Evolutionary conservation across 2,329 filamentous ascomycete genomes (phyloP).

Genomic region (Phialocephala subalpina): DNA sequence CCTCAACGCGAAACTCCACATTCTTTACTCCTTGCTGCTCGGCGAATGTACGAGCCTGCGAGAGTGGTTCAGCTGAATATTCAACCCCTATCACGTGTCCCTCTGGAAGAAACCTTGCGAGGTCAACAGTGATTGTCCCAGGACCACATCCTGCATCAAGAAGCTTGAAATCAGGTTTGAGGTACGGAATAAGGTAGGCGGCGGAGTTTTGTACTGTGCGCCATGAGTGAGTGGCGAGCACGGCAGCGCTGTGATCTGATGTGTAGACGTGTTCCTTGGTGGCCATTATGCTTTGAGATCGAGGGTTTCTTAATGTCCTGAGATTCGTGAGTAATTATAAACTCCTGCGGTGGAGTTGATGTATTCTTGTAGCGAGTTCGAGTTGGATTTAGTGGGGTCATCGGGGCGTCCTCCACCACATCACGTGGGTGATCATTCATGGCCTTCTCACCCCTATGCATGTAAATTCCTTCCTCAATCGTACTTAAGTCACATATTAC

Average conservation of each 20-base stretch:
- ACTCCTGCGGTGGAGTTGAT: too few species aligned
- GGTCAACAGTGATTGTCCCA: conserved; percentile 50
- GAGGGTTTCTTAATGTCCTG: too few species aligned
- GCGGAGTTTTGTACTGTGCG: conserved; percentile 55
- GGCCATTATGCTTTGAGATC: background rate
- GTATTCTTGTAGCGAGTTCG: background rate
- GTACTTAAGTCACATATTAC: too few species aligned
- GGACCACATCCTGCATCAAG: conserved; percentile 58
- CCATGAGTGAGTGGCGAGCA: conserved; percentile 9
- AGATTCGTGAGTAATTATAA: too few species aligned
- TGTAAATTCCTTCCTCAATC: too few species aligned
- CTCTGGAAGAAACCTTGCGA: conserved; percentile 46
- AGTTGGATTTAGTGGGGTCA: background rate
- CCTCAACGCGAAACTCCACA: conserved; percentile 33
- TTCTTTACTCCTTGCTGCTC: conserved; percentile 30
- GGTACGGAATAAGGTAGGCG: conserved; percentile 51
- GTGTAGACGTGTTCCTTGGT: background rate
- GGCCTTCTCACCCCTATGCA: too few species aligned
- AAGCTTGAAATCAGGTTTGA: conserved; percentile 41
- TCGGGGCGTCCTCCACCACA: too few species aligned
- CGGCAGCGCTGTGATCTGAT: conserved; percentile 3
- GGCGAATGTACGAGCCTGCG: conserved; percentile 23
- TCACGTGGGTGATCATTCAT: too few species aligned
- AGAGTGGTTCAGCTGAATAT: conserved; percentile 36
- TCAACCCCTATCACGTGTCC: conserved; percentile 52